Evolutionary conservation across 331 rosid species (phyloP), one percentile per base, ranked within the genome.

Genomic region (Quercus tomentella): DNA sequence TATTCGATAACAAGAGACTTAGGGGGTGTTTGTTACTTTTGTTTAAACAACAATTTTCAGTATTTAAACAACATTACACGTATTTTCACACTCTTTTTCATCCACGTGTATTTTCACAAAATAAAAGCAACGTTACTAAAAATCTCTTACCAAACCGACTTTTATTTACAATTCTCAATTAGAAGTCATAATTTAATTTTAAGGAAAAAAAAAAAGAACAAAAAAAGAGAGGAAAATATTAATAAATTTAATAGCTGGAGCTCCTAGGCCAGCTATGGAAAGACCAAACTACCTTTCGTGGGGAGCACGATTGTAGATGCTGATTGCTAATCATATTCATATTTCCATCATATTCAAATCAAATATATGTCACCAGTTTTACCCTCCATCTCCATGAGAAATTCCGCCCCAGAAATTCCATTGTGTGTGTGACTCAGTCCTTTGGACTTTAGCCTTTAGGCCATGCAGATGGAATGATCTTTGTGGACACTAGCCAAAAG

Each of bases 71-170:
- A 35, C 0, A 35, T 35, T 35, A 35, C 2, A 35, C 2, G 0
- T 1, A 6, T 7, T 0, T 35, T 7, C 0, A 35, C 10, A 35
- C 0, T 7, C 0, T 7, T 35, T 35, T 35, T 35, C 0, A 7
- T 0, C 0, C 0, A 35, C 0, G 7, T 0, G 2, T 35, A 35
- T 35, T 35, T 35, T 7, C 0, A 35, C 0, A 35, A 35, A 35
- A 35, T 2, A 35, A 6, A 0, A 35, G 1, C 0, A 35, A 1
- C 0, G 0, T 35, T 0, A 35, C 0, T 35, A 35, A 0, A 35
- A 35, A 35, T 35, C 1, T 35, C 43, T 35, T 35, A 7, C 0
- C 9, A 35, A 35, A 35, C 0, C 0, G 1, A 0, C 10, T 35
- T 2, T 7, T 41, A 41, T 41, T 41, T 41, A 41, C 12, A 0